Conservation (phyloP, 352 stramenopile species). For the Phytophthora europaea region DNA sequence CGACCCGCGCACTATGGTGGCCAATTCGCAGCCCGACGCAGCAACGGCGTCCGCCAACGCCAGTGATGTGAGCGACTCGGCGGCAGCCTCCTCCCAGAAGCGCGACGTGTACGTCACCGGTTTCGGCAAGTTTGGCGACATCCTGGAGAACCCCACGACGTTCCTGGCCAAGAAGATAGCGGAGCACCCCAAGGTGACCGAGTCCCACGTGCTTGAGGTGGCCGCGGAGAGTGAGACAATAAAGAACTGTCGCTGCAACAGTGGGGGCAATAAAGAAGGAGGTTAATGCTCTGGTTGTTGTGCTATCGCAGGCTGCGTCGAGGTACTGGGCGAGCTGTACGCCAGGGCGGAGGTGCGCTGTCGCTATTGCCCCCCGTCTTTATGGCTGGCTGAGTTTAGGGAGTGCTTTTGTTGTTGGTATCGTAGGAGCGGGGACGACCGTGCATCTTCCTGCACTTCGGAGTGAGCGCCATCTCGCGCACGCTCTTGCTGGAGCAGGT, state of each 20-base stretch:
- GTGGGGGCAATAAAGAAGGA: not conserved
- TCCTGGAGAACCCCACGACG: slow-evolving; percentile 86
- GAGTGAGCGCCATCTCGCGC: slow-evolving; percentile 57
- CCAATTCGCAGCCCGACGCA: slow-evolving; percentile 28
- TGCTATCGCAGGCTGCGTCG: slow-evolving; percentile 33
- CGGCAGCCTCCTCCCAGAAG: slow-evolving; percentile 18
- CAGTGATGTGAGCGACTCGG: not conserved
- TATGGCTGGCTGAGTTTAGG: not conserved
- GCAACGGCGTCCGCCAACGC: not conserved
- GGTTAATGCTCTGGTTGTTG: not conserved
- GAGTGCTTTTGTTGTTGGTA: not conserved
- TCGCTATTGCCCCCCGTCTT: not conserved
- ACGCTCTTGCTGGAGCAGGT: slow-evolving; percentile 71
- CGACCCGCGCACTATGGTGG: slow-evolving; percentile 16
- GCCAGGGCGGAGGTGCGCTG: slow-evolving; percentile 38
- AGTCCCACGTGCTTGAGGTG: slow-evolving; percentile 78
- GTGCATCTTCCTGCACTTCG: slow-evolving; percentile 82
- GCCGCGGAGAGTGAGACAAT: slow-evolving; percentile 57
- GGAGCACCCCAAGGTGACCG: slow-evolving; percentile 70
- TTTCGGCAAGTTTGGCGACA: slow-evolving; percentile 88
- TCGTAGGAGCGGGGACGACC: slow-evolving; percentile 55
- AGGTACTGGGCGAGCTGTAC: slow-evolving; percentile 41
- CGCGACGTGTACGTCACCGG: slow-evolving; percentile 84
- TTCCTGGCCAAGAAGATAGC: slow-evolving; percentile 63
- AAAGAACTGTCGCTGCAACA: not conserved